phyloP scores from a whole-genome alignment of 768 basidiomycete species.

The Jaapia argillacea region DNA sequence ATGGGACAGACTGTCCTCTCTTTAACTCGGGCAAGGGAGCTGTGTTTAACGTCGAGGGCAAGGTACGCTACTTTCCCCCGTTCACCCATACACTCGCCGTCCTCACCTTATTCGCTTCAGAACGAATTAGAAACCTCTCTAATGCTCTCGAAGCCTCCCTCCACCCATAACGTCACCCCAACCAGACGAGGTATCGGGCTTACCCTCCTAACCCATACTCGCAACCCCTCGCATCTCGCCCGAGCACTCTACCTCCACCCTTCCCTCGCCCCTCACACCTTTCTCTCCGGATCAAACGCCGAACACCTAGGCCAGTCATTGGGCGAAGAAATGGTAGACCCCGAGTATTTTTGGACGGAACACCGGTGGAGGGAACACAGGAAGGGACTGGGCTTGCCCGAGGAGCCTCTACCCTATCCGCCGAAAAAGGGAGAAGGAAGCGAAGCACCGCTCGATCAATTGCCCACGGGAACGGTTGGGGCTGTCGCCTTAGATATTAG shows the following conservation, averaged over 20 bases:
- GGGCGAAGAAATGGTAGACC: conserved; percentile 52
- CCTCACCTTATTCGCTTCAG: conserved; percentile 26
- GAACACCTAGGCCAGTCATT: conserved; percentile 48
- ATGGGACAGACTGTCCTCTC: conserved; percentile 50
- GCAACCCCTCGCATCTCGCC: conserved; percentile 67
- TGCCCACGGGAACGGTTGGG: conserved; percentile 75
- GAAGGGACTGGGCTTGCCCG: conserved; percentile 62
- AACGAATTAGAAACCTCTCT: conserved; percentile 77
- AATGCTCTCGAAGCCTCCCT: conserved; percentile 73
- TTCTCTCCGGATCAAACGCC: conserved; percentile 57
- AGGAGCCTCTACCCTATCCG: conserved; percentile 39
- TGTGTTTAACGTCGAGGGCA: conserved; percentile 74
- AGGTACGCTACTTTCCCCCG: conserved; percentile 33
- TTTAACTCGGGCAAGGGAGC: conserved; percentile 79
- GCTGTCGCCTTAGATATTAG: conserved; percentile 70
- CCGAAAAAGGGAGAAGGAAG: conserved; percentile 11
- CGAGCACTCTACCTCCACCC: conserved; percentile 67
- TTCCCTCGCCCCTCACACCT: conserved; percentile 48
- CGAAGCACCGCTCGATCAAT: conserved; percentile 34
- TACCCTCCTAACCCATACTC: conserved; percentile 54
- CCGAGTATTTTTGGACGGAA: conserved; percentile 73
- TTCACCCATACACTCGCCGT: neutral
- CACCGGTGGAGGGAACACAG: conserved; percentile 71
- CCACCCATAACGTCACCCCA: conserved; percentile 44
- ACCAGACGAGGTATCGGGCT: conserved; percentile 54